A percentile compares a stretch with the other conserved stretches of the same genome.
These are phyloP conservation scores for Pyrenochaeta sp. DNA, from an alignment of 2,329 filamentous ascomycete genomes.

Conservation along the genomic window DNA sequence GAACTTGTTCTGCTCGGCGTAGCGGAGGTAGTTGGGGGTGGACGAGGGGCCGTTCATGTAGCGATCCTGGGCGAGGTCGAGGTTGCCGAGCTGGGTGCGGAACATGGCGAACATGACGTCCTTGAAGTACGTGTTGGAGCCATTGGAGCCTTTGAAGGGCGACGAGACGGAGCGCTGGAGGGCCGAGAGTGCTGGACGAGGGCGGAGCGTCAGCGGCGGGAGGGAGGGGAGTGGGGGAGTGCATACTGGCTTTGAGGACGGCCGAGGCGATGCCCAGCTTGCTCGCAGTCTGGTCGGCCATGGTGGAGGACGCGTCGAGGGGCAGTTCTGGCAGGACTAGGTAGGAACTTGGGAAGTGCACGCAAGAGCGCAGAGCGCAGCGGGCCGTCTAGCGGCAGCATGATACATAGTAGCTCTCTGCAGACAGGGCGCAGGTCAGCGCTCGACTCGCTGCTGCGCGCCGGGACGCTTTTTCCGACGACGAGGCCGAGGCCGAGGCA, in stretches of 20 bases:
- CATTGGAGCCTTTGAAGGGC: conserved; percentile 47
- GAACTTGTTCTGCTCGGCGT: conserved; percentile 45
- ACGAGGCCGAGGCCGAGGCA: too few relatives aligned
- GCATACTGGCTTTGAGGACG: conserved; percentile 39
- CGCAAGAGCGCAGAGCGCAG: too few relatives aligned
- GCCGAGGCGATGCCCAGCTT: conserved; percentile 44
- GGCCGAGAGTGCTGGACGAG: conserved; percentile 38
- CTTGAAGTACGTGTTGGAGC: conserved; percentile 46
- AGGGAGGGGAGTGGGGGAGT: not conserved
- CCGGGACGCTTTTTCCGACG: too few relatives aligned
- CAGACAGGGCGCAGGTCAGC: too few relatives aligned
- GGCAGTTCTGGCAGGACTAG: too few relatives aligned
- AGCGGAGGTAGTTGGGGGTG: conserved; percentile 43
- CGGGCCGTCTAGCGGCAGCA: too few relatives aligned
- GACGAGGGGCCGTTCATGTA: conserved; percentile 38
- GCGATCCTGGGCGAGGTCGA: conserved; percentile 43
- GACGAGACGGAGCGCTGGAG: conserved; percentile 41
- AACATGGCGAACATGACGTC: conserved; percentile 42
- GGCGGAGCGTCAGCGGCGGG: not conserved
- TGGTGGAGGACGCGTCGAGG: conserved; percentile 12
- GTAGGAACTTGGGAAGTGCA: too few relatives aligned
- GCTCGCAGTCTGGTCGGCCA: conserved; percentile 38
- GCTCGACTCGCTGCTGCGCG: too few relatives aligned
- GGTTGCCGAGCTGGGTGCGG: conserved; percentile 39
- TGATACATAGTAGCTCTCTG: too few relatives aligned